Evolutionary conservation across 2,329 filamentous ascomycete species (phyloP).

Genomic region (Clarireedia sp.): DNA sequence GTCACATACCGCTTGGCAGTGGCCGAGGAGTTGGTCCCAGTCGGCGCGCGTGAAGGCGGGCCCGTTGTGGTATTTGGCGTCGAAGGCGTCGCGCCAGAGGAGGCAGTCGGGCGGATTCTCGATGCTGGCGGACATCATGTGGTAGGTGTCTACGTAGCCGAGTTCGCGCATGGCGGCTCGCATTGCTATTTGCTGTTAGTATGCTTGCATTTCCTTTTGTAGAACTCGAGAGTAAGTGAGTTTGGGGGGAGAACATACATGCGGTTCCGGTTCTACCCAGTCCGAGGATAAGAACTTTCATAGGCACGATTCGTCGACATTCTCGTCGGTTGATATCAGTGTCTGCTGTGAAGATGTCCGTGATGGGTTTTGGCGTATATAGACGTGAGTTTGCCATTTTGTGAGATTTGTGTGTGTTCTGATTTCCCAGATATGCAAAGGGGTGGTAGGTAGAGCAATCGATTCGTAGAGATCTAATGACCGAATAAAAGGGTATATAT

Average conservation of each 20-base stretch:
- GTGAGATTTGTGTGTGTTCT: not conserved
- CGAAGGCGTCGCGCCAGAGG: conserved; percentile 62
- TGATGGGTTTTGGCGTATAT: conserved; percentile 38
- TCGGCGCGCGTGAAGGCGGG: conserved; percentile 54
- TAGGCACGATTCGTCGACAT: conserved; percentile 59
- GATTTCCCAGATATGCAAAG: not conserved
- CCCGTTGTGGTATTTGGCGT: conserved; percentile 54
- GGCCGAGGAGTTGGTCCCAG: conserved; percentile 61
- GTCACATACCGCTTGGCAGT: conserved; percentile 34
- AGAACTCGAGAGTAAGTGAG: not conserved
- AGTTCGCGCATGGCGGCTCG: conserved; percentile 57
- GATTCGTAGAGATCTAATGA: not conserved
- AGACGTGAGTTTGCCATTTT: conserved; percentile 15
- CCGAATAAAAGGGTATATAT: too few species aligned
- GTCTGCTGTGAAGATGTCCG: conserved; percentile 56
- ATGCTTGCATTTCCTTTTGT: not conserved
- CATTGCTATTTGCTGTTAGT: conserved; percentile 39
- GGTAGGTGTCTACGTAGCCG: conserved; percentile 62
- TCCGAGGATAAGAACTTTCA: conserved; percentile 64
- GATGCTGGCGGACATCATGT: conserved; percentile 64
- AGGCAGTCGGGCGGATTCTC: conserved; percentile 61
- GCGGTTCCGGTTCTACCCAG: conserved; percentile 64
- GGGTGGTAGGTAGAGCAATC: not conserved
- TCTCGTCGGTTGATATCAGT: conserved; percentile 60
- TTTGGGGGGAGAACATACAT: conserved; percentile 38